Conservation (phyloP, 2,329 filamentous ascomycete genomes). For the Dendryphion nanum region DNA sequence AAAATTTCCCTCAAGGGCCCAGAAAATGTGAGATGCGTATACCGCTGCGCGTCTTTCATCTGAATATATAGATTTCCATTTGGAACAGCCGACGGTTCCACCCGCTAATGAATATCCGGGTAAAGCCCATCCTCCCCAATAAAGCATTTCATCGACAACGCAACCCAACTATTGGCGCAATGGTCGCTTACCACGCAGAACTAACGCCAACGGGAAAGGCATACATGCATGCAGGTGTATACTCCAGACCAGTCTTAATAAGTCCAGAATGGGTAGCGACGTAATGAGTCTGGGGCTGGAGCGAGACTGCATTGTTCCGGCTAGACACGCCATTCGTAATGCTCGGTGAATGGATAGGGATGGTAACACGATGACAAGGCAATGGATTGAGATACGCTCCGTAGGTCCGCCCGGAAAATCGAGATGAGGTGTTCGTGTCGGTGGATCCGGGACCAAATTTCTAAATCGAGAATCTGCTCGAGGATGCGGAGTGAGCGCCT, state of each 20-base stretch:
- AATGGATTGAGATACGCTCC: background rate
- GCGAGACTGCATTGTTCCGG: too few species aligned
- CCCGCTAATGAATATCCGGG: background rate
- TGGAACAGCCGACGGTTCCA: slow-evolving; percentile 1
- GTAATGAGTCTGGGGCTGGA: too few species aligned
- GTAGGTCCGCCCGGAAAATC: background rate
- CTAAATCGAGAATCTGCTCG: too few species aligned
- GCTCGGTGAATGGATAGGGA: too few species aligned
- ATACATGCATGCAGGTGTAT: background rate
- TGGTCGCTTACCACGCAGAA: background rate
- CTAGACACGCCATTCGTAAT: too few species aligned
- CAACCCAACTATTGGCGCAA: background rate
- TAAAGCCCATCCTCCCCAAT: background rate
- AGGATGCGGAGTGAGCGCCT: too few species aligned
- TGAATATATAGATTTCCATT: slow-evolving; percentile 6
- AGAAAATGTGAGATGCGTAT: slow-evolving; percentile 1
- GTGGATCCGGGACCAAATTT: too few species aligned
- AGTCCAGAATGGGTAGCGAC: background rate
- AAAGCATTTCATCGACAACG: background rate
- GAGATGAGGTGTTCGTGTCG: background rate
- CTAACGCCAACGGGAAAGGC: background rate
- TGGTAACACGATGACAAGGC: too few species aligned
- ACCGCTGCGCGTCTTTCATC: slow-evolving; percentile 7
- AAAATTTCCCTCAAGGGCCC: background rate
- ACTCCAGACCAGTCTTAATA: background rate